Evolutionary conservation across 1,284 basidiomycete species (phyloP).

Genomic region (Apiotrichum laibachii): DNA sequence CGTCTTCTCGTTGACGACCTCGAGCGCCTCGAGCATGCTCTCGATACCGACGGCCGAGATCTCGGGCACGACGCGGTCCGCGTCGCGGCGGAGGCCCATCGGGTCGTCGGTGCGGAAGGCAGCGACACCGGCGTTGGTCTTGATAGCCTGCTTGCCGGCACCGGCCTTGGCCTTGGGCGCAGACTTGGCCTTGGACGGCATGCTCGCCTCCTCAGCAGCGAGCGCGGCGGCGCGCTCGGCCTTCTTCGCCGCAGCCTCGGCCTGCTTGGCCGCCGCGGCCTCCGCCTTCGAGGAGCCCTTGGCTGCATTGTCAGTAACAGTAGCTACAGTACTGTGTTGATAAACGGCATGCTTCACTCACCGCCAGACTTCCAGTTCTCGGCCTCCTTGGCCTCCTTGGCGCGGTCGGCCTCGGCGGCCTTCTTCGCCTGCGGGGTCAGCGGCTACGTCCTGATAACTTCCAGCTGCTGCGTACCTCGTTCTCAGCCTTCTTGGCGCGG

Average conservation of each 20-base stretch:
- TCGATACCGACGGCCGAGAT: conserved; percentile 85
- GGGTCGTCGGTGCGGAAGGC: conserved; percentile 56
- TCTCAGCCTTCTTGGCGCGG: conserved; percentile 87
- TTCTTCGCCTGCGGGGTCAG: conserved; percentile 59
- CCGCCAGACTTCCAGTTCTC: conserved; percentile 71
- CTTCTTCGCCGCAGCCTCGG: conserved; percentile 55
- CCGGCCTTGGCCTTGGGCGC: conserved; percentile 33
- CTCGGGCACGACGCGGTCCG: conserved; percentile 58
- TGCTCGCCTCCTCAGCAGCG: conserved; percentile 77
- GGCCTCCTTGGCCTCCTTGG: conserved; percentile 62
- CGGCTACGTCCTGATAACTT: background rate
- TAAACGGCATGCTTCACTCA: conserved; percentile 46
- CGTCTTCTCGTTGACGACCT: conserved; percentile 83
- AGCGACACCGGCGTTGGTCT: conserved; percentile 28
- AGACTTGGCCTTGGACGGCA: conserved; percentile 63
- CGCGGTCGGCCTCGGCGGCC: conserved; percentile 26
- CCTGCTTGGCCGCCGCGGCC: conserved; percentile 52
- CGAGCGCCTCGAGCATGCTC: conserved; percentile 84
- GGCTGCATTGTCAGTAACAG: conserved; percentile 15
- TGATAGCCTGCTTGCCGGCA: conserved; percentile 28
- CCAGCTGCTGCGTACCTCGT: conserved; percentile 63
- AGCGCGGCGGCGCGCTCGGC: conserved; percentile 54
- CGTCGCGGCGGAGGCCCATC: conserved; percentile 60
- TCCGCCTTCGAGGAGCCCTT: conserved; percentile 9
- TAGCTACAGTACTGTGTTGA: background rate